These are phyloP conservation scores for Babesia sp. DNA, from an alignment of 169 alveolate genomes.

Conservation along the genomic window DNA sequence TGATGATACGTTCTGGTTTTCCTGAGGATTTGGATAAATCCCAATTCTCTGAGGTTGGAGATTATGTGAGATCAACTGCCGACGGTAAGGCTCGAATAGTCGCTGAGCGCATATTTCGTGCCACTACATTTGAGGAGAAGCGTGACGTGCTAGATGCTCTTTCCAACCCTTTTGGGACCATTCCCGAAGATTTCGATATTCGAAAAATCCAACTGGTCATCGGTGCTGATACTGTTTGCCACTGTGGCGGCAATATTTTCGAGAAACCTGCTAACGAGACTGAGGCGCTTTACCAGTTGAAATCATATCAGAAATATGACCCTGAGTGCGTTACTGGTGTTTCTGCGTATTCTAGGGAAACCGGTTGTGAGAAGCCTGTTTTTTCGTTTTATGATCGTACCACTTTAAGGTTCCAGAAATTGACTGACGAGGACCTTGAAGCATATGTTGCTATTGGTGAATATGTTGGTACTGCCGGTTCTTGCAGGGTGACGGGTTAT, in stretches of 20 bases:
- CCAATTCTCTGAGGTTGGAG: conserved; percentile 61
- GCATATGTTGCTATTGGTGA: conserved; percentile 58
- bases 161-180: conserved; percentile 15
- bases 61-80: conserved; percentile 72
- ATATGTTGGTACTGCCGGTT: conserved; percentile 68
- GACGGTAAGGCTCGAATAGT: conserved; percentile 70
- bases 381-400: conserved; percentile 59
- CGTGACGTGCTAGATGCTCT: not conserved
- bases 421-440: conserved; percentile 67
- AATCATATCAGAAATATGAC: conserved; percentile 31
- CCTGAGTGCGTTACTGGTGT: conserved; percentile 75
- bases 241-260: conserved; percentile 58
- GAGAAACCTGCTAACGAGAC: conserved; percentile 73
- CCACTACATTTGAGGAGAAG: conserved; percentile 22
- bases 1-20: conserved; percentile 67
- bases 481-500: conserved; percentile 69
- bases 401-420: conserved; percentile 57
- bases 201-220: conserved; percentile 52
- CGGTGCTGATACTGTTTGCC: conserved; percentile 73
- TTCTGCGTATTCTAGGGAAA: conserved; percentile 36
- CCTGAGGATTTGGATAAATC: conserved; percentile 72
- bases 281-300: conserved; percentile 69
- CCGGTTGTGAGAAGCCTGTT: conserved; percentile 35
- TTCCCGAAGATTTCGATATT: conserved; percentile 30
- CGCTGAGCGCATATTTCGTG: conserved; percentile 67